Conservation (phyloP, 2,329 filamentous ascomycete genomes). For the Trichothecium sympodiale region DNA sequence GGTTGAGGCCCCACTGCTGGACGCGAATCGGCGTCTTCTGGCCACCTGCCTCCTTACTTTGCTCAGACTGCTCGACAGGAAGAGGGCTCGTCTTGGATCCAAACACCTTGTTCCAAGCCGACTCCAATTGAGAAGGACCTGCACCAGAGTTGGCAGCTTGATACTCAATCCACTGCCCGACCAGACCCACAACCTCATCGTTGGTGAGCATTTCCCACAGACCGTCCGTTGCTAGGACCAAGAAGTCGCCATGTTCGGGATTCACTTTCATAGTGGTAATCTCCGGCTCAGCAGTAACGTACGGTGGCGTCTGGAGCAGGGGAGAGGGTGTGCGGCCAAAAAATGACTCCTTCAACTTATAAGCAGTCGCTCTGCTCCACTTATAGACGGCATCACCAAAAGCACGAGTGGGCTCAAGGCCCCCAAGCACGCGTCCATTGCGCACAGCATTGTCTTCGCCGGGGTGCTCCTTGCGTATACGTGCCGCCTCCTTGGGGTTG, state of each 20-base stretch:
- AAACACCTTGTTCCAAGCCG: constrained; percentile 56
- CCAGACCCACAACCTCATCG: constrained; percentile 91
- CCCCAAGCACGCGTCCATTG: constrained; percentile 83
- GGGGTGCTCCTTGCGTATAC: constrained; percentile 77
- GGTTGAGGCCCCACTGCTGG: constrained; percentile 79
- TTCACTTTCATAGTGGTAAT: constrained; percentile 88
- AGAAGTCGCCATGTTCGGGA: constrained; percentile 82
- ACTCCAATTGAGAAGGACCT: constrained; percentile 54
- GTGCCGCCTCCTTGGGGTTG: constrained; percentile 72
- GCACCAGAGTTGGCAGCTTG: constrained; percentile 41
- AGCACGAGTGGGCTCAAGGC: constrained; percentile 82
- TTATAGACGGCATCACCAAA: constrained; percentile 98
- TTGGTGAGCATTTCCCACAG: constrained; percentile 99
- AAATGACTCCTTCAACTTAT: constrained; percentile 72
- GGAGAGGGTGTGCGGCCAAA: constrained; percentile 73
- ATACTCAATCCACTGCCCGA: constrained; percentile 91
- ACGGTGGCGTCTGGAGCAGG: constrained; percentile 80
- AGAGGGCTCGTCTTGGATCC: constrained; percentile 38
- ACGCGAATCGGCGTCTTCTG: constrained; percentile 82
- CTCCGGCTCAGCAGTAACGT: constrained; percentile 92
- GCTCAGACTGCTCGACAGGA: constrained; percentile 60
- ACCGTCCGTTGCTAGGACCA: constrained; percentile 93
- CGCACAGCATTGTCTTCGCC: constrained; percentile 78
- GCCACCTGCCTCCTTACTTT: constrained; percentile 41
- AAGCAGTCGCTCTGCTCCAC: constrained; percentile 78